Conservation (phyloP, 164 flowering plant genomes). For the Liriodendron chinense region DNA sequence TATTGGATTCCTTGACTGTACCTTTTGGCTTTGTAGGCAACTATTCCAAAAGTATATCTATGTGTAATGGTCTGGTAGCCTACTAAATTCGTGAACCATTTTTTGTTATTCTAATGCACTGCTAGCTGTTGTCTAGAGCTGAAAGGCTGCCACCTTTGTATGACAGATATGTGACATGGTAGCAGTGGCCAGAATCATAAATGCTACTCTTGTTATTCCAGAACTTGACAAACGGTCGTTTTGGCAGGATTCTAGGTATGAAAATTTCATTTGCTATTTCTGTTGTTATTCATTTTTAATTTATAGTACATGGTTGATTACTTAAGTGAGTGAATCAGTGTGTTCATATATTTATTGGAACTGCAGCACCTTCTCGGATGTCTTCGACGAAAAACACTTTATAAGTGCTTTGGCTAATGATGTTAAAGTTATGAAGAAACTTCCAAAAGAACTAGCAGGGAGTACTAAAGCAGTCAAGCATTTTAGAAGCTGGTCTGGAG, state of each 20-base stretch:
- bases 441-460: conserved; percentile 60
- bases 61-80: too few species aligned
- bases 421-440: conserved; percentile 67
- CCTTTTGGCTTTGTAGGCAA: too few species aligned
- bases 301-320: background rate
- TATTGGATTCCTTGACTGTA: too few species aligned
- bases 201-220: conserved; percentile 95
- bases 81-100: background rate
- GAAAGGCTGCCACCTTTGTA: conserved; percentile 8
- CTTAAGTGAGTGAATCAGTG: background rate
- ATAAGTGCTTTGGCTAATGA: conserved; percentile 67
- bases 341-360: conserved; percentile 9
- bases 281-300: background rate
- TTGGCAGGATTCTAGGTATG: conserved; percentile 91
- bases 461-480: conserved; percentile 69
- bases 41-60: too few species aligned
- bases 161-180: conserved; percentile 97
- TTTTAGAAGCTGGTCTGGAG: conserved; percentile 89
- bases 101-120: background rate
- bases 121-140: background rate
- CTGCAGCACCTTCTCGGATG: conserved; percentile 91
- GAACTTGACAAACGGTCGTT: conserved; percentile 90
- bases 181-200: conserved; percentile 88
- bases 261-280: background rate
- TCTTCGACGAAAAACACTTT: conserved; percentile 85